These are phyloP conservation scores for Asterochloris sp. DNA, from an alignment of 139 green algal genomes.

Conservation along the genomic window DNA sequence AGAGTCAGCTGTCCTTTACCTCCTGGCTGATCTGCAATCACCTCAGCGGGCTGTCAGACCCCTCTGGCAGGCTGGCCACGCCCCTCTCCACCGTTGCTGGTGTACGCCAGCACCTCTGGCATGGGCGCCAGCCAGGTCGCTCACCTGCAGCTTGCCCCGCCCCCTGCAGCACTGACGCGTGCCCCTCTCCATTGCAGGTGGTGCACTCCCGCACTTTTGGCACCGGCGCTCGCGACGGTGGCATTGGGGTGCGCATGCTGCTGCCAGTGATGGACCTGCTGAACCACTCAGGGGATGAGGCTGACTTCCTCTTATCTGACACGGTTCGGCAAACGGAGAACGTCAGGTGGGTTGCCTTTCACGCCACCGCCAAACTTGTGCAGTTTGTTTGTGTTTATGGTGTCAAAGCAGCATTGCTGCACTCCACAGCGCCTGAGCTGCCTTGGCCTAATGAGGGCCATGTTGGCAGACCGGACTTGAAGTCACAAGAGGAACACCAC, in stretches of 20 bases:
- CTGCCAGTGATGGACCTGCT: slow-evolving; percentile 73
- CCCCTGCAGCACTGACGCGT: no score
- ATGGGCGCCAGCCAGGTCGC: neutral
- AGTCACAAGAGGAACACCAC: neutral
- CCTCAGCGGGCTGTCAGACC: neutral
- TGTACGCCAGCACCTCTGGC: neutral
- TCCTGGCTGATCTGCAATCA: neutral
- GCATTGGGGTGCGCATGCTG: slow-evolving; percentile 71
- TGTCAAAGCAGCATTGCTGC: neutral
- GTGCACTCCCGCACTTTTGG: slow-evolving; percentile 78
- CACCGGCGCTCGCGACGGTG: slow-evolving; percentile 44
- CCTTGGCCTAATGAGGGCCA: neutral
- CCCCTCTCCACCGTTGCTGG: neutral
- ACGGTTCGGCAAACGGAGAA: slow-evolving; percentile 16
- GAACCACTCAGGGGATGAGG: slow-evolving; percentile 74
- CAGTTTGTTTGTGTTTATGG: neutral
- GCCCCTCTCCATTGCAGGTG: slow-evolving; percentile 32
- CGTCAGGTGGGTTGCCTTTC: slow-evolving; percentile 28
- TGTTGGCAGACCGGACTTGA: neutral
- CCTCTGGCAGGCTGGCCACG: neutral
- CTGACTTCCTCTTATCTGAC: slow-evolving; percentile 17
- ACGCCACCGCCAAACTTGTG: neutral
- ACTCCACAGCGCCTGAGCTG: neutral
- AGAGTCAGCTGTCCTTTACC: neutral
- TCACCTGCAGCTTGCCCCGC: neutral